Conservation (phyloP, 306 rosid genomes). For the Adenanthera pavonina region DNA sequence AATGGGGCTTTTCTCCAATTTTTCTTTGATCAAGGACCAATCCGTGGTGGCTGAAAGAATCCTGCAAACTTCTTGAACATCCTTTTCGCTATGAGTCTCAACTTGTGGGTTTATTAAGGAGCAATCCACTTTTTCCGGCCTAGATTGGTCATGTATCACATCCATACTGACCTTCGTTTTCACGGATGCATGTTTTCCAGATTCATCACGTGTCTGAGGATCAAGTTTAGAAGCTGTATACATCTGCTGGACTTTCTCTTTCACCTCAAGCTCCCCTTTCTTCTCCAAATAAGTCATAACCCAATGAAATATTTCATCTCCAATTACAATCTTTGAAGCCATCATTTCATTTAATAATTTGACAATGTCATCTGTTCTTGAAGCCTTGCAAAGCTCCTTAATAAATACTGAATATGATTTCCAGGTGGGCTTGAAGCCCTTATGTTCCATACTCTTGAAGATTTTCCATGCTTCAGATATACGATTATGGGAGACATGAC, state of each 20-base stretch:
- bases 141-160: conserved; percentile 36
- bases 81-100: conserved; percentile 54
- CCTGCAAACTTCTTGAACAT: conserved; percentile 52
- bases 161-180: conserved; percentile 40
- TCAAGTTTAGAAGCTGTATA: conserved; percentile 47
- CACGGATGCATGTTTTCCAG: conserved; percentile 33
- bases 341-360: conserved; percentile 72
- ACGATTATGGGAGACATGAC: conserved; percentile 63
- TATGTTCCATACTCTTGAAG: conserved; percentile 64
- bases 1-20: conserved; percentile 57
- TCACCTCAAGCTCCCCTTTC: conserved; percentile 52
- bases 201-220: conserved; percentile 45
- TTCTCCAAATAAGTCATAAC: conserved; percentile 62
- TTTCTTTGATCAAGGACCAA: conserved; percentile 63
- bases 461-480: conserved; percentile 71
- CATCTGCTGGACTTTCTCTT: conserved; percentile 69
- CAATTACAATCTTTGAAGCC: conserved; percentile 54
- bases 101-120: conserved; percentile 37
- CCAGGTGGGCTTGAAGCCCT: conserved; percentile 66
- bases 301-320: conserved; percentile 57
- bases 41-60: conserved; percentile 62
- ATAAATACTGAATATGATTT: conserved; percentile 70
- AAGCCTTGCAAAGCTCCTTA: conserved; percentile 80
- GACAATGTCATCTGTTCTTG: conserved; percentile 71
- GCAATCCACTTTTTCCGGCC: conserved; percentile 36